phyloP scores from a whole-genome alignment of 495 filamentous ascomycete genomes.

The Annulohypoxylon moriforme region DNA sequence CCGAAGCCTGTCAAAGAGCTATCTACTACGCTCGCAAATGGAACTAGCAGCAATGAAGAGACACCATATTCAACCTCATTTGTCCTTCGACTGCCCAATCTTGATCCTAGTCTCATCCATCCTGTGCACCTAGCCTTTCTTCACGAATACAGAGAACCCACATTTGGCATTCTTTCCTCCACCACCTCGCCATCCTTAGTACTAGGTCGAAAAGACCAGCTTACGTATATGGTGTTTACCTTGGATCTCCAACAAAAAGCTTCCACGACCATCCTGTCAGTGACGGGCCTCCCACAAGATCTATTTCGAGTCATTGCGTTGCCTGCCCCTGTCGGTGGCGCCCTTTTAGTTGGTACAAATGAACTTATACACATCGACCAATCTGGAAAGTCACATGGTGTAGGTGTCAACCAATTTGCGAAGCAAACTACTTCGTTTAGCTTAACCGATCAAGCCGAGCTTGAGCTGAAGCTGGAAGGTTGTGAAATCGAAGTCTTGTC shows the following conservation, averaged over 20 bases:
- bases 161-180: conserved; percentile 92
- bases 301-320: conserved; percentile 86
- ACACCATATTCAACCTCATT: conserved; percentile 92
- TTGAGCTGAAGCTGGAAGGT: conserved; percentile 83
- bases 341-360: conserved; percentile 86
- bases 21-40: conserved; percentile 61
- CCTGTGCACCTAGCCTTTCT: conserved; percentile 93
- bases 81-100: conserved; percentile 82
- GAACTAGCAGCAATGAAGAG: conserved; percentile 65
- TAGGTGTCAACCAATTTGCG: conserved; percentile 93
- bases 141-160: conserved; percentile 96
- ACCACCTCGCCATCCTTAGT: conserved; percentile 75
- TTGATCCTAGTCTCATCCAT: conserved; percentile 87
- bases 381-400: conserved; percentile 89
- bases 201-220: conserved; percentile 83
- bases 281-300: conserved; percentile 87
- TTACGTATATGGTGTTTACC: conserved; percentile 93
- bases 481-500: conserved; percentile 81
- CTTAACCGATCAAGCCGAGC: conserved; percentile 84
- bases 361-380: conserved; percentile 97
- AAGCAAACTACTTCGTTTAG: conserved; percentile 80
- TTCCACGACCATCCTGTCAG: conserved; percentile 90
- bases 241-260: conserved; percentile 93
- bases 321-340: conserved; percentile 86
- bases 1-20: conserved; percentile 59